Percentiles rank a stretch among this genome's conserved stretches.
These are phyloP conservation scores for Colletotrichum filicis DNA, from an alignment of 2,329 filamentous ascomycete species.

Conservation along the genomic window DNA sequence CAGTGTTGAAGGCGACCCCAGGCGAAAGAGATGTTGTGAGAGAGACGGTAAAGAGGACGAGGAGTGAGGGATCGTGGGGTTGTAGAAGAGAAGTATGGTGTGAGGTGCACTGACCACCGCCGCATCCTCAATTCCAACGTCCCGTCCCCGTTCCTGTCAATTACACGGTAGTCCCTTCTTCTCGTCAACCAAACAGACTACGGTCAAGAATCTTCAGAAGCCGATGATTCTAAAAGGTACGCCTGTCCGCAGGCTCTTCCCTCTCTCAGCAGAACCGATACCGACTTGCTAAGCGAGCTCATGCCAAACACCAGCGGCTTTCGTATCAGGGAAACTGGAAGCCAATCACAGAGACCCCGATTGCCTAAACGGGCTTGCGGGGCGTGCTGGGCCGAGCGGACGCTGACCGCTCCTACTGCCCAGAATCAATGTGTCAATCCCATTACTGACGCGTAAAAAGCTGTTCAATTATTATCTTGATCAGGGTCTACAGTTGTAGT, in stretches of 20 bases:
- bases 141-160: background rate
- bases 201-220: too few species aligned
- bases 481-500: background rate
- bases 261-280: background rate
- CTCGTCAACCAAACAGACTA: background rate
- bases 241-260: too few species aligned
- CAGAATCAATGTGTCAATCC: background rate
- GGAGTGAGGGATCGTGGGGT: background rate
- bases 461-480: background rate
- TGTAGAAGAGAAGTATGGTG: background rate
- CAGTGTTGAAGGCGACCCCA: background rate
- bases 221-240: too few species aligned
- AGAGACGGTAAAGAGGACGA: background rate
- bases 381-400: background rate
- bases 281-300: background rate
- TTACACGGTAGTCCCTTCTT: background rate
- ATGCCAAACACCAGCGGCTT: background rate
- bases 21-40: background rate
- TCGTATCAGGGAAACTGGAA: background rate
- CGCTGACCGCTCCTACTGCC: background rate
- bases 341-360: background rate
- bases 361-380: conserved; percentile 10
- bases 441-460: background rate
- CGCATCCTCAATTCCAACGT: conserved; percentile 19
- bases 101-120: background rate